Evolutionary conservation across 2,329 filamentous ascomycete genomes (phyloP).

Genomic region (Aspergillus cejpii): DNA sequence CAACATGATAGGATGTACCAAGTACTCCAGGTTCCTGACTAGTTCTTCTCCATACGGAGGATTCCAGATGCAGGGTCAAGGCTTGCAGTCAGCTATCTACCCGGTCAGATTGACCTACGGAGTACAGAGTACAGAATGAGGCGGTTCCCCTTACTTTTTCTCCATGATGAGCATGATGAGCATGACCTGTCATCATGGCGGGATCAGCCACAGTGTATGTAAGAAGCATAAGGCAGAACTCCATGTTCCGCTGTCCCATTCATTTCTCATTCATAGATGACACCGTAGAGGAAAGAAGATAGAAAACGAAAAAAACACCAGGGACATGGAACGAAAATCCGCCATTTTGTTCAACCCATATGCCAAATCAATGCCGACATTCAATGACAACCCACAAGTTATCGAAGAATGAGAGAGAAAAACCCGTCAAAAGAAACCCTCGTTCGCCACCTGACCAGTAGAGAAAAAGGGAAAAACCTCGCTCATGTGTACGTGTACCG

Average conservation of each 20-base stretch:
- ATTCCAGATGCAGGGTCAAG: too few species aligned
- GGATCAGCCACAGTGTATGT: conserved; percentile 13
- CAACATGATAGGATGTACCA: too few species aligned
- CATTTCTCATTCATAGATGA: conserved; percentile 27
- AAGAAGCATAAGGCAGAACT: conserved; percentile 21
- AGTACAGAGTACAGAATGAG: too few species aligned
- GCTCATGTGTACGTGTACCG: conserved; percentile 4
- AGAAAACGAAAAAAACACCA: conserved; percentile 13
- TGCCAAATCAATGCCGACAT: conserved; percentile 1
- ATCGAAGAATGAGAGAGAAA: conserved; percentile 1
- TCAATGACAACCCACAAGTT: conserved; percentile 2
- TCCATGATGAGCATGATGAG: too few species aligned
- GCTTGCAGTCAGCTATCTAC: too few species aligned
- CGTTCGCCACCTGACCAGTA: conserved; percentile 5
- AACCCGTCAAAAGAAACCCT: not conserved
- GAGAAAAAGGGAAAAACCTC: conserved; percentile 4
- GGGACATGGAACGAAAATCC: conserved; percentile 4
- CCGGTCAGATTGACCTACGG: too few species aligned
- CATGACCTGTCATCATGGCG: not conserved
- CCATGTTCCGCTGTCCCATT: conserved; percentile 27
- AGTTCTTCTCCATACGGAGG: too few species aligned
- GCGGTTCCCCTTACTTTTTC: too few species aligned
- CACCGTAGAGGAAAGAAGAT: conserved; percentile 11
- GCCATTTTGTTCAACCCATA: conserved; percentile 5
- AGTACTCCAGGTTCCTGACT: too few species aligned